Conservation (phyloP, 208 protist genomes). For the Acanthamoeba divionensis region DNA sequence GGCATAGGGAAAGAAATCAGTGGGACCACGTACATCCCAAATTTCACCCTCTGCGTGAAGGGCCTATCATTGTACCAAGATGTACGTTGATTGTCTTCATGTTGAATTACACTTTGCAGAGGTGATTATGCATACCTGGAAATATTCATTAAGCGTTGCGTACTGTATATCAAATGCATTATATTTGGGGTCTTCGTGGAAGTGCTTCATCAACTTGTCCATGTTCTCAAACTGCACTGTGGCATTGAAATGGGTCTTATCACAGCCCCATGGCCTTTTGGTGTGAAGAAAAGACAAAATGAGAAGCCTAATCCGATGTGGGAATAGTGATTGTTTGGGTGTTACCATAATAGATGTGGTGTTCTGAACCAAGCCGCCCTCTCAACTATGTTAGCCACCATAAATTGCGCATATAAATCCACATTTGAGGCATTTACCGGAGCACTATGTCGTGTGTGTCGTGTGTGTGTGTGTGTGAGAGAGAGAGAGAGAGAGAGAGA, state of each 20-base stretch:
- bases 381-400: not conserved
- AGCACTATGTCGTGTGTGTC: no score
- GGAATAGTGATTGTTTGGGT: not conserved
- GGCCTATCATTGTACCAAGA: not conserved
- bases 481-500: not conserved
- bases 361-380: not conserved
- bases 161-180: not conserved
- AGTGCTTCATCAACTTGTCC: constrained; percentile 12
- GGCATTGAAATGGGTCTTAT: not conserved
- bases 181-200: not conserved
- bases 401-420: not conserved
- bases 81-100: not conserved
- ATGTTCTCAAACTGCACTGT: constrained; percentile 26
- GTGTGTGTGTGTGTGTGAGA: no score
- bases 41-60: not conserved
- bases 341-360: not conserved
- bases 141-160: constrained; percentile 2
- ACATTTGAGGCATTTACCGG: not conserved
- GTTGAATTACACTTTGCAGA: not conserved
- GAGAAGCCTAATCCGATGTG: not conserved
- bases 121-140: not conserved
- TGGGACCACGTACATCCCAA: not conserved
- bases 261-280: not conserved
- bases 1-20: constrained; percentile 25
- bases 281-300: not conserved